Evolutionary conservation across 805 yeast genomes (phyloP).

Genomic region (Starmerella khaoyaiensis): DNA sequence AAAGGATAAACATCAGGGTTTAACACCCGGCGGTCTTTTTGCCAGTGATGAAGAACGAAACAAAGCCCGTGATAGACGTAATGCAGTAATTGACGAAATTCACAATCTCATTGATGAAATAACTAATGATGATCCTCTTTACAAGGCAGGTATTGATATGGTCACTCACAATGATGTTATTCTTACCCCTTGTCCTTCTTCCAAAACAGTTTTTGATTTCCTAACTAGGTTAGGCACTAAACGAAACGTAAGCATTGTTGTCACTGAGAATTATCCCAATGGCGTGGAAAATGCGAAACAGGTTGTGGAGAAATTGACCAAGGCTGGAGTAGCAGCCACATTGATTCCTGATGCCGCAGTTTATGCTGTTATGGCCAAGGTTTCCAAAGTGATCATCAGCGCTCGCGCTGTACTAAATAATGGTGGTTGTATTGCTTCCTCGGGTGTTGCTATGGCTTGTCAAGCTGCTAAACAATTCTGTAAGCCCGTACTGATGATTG

Average conservation of each 20-base stretch:
- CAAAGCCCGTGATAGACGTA: constrained; percentile 20
- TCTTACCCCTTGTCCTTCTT: constrained; percentile 88
- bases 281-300: constrained; percentile 62
- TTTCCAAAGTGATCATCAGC: constrained; percentile 90
- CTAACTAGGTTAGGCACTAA: constrained; percentile 74
- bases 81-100: constrained; percentile 32
- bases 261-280: constrained; percentile 87
- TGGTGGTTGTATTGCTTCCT: constrained; percentile 81
- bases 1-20: constrained; percentile 2
- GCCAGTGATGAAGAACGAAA: constrained; percentile 12
- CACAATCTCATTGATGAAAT: constrained; percentile 88
- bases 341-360: constrained; percentile 87
- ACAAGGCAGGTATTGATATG: constrained; percentile 79
- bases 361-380: constrained; percentile 92
- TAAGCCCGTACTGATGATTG: constrained; percentile 93
- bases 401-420: constrained; percentile 87
- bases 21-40: constrained; percentile 16
- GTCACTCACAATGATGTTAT: constrained; percentile 68
- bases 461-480: constrained; percentile 90
- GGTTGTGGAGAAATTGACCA: constrained; percentile 68
- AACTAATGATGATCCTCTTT: constrained; percentile 78
- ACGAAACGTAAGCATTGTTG: constrained; percentile 76
- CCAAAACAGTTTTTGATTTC: constrained; percentile 78
- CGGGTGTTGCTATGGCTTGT: constrained; percentile 87
- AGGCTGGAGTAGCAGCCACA: constrained; percentile 77